Conservation (phyloP, 202 grass and related monocot genomes). For the Cymbopogon flexuosus region DNA sequence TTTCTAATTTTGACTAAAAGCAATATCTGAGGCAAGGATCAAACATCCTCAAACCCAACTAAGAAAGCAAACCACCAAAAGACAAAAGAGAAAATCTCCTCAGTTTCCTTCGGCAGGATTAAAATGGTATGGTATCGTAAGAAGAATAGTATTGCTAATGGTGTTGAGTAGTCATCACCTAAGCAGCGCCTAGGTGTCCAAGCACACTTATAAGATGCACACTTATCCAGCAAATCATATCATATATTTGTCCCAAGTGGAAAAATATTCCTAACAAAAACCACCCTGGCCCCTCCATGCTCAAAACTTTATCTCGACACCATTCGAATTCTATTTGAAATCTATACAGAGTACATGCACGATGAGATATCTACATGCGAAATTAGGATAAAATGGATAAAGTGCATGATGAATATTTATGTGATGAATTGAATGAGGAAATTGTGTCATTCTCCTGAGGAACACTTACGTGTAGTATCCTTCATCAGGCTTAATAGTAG, state of each 20-base stretch:
- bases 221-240: neutral
- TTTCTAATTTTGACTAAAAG: neutral
- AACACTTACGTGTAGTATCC: constrained; percentile 60
- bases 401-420: neutral
- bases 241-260: neutral
- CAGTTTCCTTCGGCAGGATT: neutral
- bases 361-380: no score
- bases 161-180: neutral
- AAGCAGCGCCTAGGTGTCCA: neutral
- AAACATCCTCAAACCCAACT: neutral
- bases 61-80: neutral
- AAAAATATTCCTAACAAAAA: neutral
- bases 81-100: neutral
- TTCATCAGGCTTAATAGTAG: constrained; percentile 54
- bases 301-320: neutral
- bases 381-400: neutral
- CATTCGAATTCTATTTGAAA: neutral
- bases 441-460: neutral
- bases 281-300: neutral
- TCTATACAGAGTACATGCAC: neutral
- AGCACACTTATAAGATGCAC: neutral
- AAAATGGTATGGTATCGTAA: no score
- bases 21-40: neutral
- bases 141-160: neutral
- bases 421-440: neutral